A percentile compares a stretch with the other conserved stretches of the same genome.
Conservation (phyloP, 768 basidiomycete species). For the Hemileccinum rubropunctum region DNA sequence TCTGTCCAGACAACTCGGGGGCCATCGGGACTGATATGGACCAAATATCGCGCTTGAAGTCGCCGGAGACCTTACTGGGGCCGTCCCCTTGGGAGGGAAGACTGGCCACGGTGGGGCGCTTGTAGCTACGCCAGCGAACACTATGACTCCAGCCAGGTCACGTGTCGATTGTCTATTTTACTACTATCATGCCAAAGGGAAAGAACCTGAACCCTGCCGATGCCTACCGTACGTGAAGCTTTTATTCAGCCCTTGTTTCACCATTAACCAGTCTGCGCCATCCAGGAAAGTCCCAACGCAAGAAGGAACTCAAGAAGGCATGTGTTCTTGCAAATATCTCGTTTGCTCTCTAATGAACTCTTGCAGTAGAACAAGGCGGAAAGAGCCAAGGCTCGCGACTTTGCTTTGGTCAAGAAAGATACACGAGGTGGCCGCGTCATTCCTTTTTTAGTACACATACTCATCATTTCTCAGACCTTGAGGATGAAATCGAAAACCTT, state of each 20-base stretch:
- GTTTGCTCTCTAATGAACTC: constrained; percentile 8
- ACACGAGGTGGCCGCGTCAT: constrained; percentile 57
- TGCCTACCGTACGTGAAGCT: constrained; percentile 65
- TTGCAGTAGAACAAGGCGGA: constrained; percentile 87
- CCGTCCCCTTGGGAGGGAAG: constrained; percentile 50
- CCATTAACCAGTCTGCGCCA: not conserved
- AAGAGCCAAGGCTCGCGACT: constrained; percentile 77
- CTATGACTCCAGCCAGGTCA: constrained; percentile 27
- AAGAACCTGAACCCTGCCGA: constrained; percentile 94
- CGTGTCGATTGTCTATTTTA: constrained; percentile 16
- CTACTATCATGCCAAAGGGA: constrained; percentile 67
- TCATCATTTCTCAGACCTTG: constrained; percentile 55
- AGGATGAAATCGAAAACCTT: constrained; percentile 73
- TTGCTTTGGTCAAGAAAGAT: constrained; percentile 93
- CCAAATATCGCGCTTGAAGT: constrained; percentile 14
- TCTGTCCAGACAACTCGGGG: constrained; percentile 21
- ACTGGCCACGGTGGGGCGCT: constrained; percentile 18
- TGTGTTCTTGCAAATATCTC: constrained; percentile 15
- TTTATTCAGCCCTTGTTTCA: not conserved
- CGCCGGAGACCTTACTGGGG: constrained; percentile 23
- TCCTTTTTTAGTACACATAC: not conserved
- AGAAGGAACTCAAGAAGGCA: constrained; percentile 94
- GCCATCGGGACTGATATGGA: constrained; percentile 30
- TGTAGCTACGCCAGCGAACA: not conserved
- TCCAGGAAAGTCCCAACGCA: constrained; percentile 85